Evolutionary conservation across 192 early-diverging fungal genomes (phyloP), one percentile per base, ranked within the genome.

Genomic region (Geosiphon pyriformis): DNA sequence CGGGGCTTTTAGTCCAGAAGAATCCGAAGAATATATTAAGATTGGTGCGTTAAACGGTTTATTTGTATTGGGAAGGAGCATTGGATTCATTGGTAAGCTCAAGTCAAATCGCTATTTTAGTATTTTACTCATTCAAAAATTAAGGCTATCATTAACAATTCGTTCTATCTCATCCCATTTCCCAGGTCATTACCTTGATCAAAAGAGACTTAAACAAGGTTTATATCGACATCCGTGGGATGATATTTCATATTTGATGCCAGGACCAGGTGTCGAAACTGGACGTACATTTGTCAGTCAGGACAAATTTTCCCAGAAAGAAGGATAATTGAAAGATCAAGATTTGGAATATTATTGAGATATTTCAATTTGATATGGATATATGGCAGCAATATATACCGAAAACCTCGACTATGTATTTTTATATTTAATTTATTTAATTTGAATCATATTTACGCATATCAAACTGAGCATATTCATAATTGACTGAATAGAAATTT

Each of bases 221-320:
- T 75, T 97, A 70, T 98, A 98, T 90, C 83, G 94, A 72, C 96
- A 97, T 80, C 94, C 94, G 51, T 95, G 90, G 92, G 95, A 96
- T 77, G 94, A 96, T 74, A 95, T 98, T 68, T 92, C 90, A 59
- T 95, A 94, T 77, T 75, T 94, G n/a, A 73, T 80, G 6, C 82
- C 82, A 48, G 62, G 70, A 1, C 33, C 72, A 49, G 77, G 78
- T 17, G 70, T 73, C 30, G 76, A 82, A 60, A 60, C 76, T 31
- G 73, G 73, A 26, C 68, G 76, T 25, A 78, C 76, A 8, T 73
- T 74, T 71, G 64, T 69, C 48, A 70, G 64, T 50, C 65, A 67
- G 53, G 73, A 74, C 29, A 7, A 57, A 67, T 52, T 67, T 32
- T 22, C 26, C 1, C 2, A 67, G 20, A 67, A 55, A 46, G 46